These are phyloP conservation scores for Tylopilus plumbeoviolaceoides DNA, from an alignment of 768 basidiomycete genomes.

Conservation along the genomic window DNA sequence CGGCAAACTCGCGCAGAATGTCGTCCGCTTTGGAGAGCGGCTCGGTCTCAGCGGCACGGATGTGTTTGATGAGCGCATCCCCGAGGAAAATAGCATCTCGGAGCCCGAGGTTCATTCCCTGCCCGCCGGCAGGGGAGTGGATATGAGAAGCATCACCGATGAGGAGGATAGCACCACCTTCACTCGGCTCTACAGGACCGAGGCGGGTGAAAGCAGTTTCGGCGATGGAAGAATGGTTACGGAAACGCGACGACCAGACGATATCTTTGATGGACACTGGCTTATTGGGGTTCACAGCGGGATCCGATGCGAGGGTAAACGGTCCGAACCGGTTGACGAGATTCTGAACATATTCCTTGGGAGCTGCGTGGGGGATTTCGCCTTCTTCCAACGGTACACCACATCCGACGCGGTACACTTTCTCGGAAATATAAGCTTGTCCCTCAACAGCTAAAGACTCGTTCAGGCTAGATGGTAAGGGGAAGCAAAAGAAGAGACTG, in stretches of 20 bases:
- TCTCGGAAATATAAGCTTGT: conserved; percentile 3
- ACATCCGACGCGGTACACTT: conserved; percentile 39
- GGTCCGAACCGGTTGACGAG: conserved; percentile 42
- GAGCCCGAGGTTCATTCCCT: conserved; percentile 59
- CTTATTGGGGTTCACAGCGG: conserved; percentile 30
- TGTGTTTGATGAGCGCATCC: conserved; percentile 38
- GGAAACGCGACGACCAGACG: conserved; percentile 47
- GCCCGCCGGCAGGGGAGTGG: conserved; percentile 52
- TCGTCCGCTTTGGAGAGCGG: conserved; percentile 22
- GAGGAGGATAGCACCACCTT: conserved; percentile 25
- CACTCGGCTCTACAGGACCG: conserved; percentile 3
- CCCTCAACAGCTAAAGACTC: conserved; percentile 12
- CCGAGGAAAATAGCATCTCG: conserved; percentile 48
- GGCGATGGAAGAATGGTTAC: conserved; percentile 40
- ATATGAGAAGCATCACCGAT: conserved; percentile 51
- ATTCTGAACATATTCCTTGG: conserved; percentile 41
- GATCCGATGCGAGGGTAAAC: conserved; percentile 29
- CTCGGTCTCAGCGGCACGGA: conserved; percentile 12
- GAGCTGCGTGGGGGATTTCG: conserved; percentile 35
- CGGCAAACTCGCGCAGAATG: conserved; percentile 34
- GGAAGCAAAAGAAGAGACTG: conserved; percentile 34
- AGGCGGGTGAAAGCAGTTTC: conserved; percentile 35
- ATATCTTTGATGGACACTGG: conserved; percentile 34
- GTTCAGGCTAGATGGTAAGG: conserved; percentile 32
- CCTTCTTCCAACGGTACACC: conserved; percentile 35